Evolutionary conservation across 352 stramenopile species (phyloP), one percentile per base, ranked within the genome.

Genomic region (Phytopythium aichiense): DNA sequence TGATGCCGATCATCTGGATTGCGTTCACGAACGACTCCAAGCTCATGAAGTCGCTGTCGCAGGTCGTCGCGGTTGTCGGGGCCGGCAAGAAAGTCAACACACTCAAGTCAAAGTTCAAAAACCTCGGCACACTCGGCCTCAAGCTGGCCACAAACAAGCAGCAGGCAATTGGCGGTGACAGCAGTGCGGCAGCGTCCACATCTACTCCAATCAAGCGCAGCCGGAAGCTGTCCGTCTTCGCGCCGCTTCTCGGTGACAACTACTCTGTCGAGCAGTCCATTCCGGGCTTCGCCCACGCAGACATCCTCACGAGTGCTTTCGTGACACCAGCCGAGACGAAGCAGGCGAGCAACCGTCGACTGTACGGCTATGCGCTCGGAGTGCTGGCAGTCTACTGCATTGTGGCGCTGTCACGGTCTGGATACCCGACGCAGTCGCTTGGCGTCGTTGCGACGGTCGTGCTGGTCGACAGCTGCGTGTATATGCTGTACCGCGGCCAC

Each of bases 1-100:
- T 96, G 85, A 86, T 94, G 73, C 85, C 88, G 9, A 88, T 97
- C 67, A 82, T 97, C n/a, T 95, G 86, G 79, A 81, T 97, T 42
- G 86, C 84, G 7, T 97, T 97, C 66, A 91, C 86, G 0, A 96
- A 96, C 63, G 89, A 97, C 64, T 73, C 76, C 8, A 91, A 95
- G 71, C 65, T 95, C 16, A 84, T 79, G 22, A 95, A 94, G 60
- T 94, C 84, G 28, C 75, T 95, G 42, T 73, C 81, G 4, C 82
- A 94, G 52, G 84, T 95, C 18, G 64, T 93, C n/a, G 78, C 84
- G 7, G 79, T 88, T 12, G 84, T 94, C 7, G 76, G 74, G 0
- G 83, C 82, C 3, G 79, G 75, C 20, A 93, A 95, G 59, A 95
- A 93, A 60, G 77, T 91, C 7, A 89, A 76, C 16, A 72, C 75